Base-by-base conservation (phyloP, 2,329 filamentous ascomycete species). In the Penicillium corylophilum region DNA sequence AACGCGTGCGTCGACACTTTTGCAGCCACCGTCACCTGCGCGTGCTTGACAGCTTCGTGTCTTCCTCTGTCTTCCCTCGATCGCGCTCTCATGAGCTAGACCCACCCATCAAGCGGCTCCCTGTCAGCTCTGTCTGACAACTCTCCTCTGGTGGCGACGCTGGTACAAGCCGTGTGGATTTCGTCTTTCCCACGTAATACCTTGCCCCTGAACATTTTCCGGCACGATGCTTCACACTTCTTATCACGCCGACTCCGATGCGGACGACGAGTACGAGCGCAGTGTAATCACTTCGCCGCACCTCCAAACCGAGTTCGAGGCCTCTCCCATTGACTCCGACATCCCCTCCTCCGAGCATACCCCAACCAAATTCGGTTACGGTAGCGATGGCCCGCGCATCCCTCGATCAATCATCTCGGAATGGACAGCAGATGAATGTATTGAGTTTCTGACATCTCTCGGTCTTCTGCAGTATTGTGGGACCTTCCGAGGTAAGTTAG, bases 381-480 rank as follows among this genome's bases (percentile, higher is more conserved):
- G 74, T 24, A 68, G 68, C 24, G 80, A 82, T 48, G 79, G 77
- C 60, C 76, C 75, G 59, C 74, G 71, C 48, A 80, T 79, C 44
- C 82, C 83, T 38, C 78, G 74, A 33, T 79, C 80, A 16, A 74
- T 80, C 51, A 82, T 86, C 45, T 77, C 77, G 20, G 78, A 84
- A 61, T 86, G 83, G 83, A 80, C 86, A 2, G 86, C 85, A 15
- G 90, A 95, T 53, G 90, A 97, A 74, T 92, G 89, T 73, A 90
- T 90, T 60, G 90, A 95, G 65, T 97, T 95, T 68, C 83, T 96
- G 61, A 82, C 84, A 50, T 85, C 84, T 55, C 82, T 96, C 64
- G 90, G 90, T 29, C 75, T 96, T 64, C 80, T 84, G 60, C 89
- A 95, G 70, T 96, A 96, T 74, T 85, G 88, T 51, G 86, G 91